These are phyloP conservation scores for Vitis hybrid DNA, from an alignment of 177 flowering plant species.

Conservation along the genomic window DNA sequence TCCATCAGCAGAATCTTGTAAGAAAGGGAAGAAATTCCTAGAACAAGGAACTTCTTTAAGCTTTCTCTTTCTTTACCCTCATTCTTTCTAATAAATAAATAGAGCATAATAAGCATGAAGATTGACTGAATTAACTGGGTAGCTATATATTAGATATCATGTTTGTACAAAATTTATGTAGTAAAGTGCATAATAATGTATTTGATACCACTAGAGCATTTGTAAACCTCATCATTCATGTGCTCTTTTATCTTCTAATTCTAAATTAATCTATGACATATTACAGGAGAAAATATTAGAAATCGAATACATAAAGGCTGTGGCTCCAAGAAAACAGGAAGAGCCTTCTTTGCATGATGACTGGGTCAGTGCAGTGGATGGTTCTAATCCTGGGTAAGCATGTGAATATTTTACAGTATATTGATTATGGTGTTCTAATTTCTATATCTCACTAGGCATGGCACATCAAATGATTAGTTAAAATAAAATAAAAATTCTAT, in stretches of 20 bases:
- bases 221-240: too few relatives aligned
- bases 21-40: too few relatives aligned
- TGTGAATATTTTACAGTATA: background rate
- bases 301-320: conserved; percentile 85
- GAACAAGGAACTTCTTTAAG: background rate
- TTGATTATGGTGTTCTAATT: too few relatives aligned
- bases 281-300: conserved; percentile 84
- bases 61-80: background rate
- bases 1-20: too few relatives aligned
- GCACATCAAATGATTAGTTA: too few relatives aligned
- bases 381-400: conserved; percentile 72
- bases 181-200: too few relatives aligned
- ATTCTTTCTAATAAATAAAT: conserved; percentile 2
- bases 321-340: conserved; percentile 73
- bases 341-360: conserved; percentile 87
- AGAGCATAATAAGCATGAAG: background rate
- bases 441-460: too few relatives aligned
- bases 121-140: too few relatives aligned
- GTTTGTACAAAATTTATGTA: too few relatives aligned
- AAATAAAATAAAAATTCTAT: too few relatives aligned
- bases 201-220: too few relatives aligned
- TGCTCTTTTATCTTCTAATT: background rate
- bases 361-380: conserved; percentile 97
- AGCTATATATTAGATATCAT: too few relatives aligned
- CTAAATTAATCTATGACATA: conserved; percentile 1